These are phyloP conservation scores for Cercophora newfieldiana DNA, from an alignment of 495 filamentous ascomycete genomes.

Conservation along the genomic window DNA sequence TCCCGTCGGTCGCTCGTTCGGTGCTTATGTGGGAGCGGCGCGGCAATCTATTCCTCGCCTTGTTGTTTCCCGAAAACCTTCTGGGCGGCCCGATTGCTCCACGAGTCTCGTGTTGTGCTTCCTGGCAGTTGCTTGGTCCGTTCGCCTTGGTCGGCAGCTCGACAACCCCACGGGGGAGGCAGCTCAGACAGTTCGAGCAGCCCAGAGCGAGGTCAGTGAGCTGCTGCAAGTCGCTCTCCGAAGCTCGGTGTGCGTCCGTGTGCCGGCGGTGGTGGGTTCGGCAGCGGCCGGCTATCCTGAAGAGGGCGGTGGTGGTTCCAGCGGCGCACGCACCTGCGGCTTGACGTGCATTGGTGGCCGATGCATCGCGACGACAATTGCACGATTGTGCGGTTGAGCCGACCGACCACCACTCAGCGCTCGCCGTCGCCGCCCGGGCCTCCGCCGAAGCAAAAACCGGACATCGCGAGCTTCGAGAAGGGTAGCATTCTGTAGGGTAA, in stretches of 20 bases:
- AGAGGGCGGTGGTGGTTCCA: neutral
- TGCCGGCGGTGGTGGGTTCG: neutral
- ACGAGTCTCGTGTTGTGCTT: neutral
- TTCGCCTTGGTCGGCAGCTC: neutral
- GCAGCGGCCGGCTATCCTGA: neutral
- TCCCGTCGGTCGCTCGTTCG: neutral
- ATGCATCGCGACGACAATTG: neutral
- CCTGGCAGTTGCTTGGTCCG: neutral
- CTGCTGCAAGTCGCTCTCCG: neutral
- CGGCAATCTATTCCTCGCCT: slow-evolving; percentile 1
- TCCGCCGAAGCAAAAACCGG: neutral
- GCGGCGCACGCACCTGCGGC: neutral
- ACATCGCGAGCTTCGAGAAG: neutral
- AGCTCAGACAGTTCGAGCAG: neutral
- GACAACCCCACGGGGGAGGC: neutral
- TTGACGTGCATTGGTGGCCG: neutral
- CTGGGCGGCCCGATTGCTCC: neutral
- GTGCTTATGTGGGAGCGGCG: neutral
- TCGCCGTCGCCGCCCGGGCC: neutral
- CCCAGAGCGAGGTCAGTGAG: neutral
- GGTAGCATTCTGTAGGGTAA: too few relatives aligned
- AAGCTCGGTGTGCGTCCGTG: neutral
- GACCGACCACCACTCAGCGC: neutral
- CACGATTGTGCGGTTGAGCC: too few relatives aligned
- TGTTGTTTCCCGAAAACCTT: neutral